A percentile compares a stretch with the other conserved stretches of the same genome.
phyloP scores from a whole-genome alignment of 2,329 filamentous ascomycete species.

The Neurospora sp. region DNA sequence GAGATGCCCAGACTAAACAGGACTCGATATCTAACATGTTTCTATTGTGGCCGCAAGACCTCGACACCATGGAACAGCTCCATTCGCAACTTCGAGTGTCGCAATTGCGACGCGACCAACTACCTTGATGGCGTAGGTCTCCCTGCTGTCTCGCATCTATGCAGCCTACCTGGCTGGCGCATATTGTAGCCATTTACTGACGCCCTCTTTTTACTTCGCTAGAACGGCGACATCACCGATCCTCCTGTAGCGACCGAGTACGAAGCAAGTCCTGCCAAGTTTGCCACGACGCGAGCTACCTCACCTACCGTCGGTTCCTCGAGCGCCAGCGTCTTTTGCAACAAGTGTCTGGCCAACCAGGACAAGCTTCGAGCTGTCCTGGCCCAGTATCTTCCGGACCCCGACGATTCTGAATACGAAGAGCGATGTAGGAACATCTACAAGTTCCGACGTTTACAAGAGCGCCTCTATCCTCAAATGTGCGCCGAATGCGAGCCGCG shows the following conservation, averaged over 20 bases:
- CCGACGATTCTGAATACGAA: slow-evolving; percentile 56
- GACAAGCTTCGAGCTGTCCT: slow-evolving; percentile 66
- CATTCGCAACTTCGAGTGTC: slow-evolving; percentile 61
- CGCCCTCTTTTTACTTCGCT: slow-evolving; percentile 1
- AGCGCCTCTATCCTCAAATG: slow-evolving; percentile 79
- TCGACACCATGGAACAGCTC: slow-evolving; percentile 46
- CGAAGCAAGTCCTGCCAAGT: slow-evolving; percentile 34
- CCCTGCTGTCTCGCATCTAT: background rate
- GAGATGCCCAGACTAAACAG: slow-evolving; percentile 34
- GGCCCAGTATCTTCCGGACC: slow-evolving; percentile 66
- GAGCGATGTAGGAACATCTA: slow-evolving; percentile 60
- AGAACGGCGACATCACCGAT: slow-evolving; percentile 86
- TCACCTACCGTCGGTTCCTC: slow-evolving; percentile 24
- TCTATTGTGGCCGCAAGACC: slow-evolving; percentile 72
- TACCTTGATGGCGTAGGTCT: slow-evolving; percentile 72
- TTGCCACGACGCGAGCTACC: slow-evolving; percentile 33
- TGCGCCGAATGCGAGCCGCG: slow-evolving; percentile 71
- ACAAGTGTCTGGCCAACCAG: slow-evolving; percentile 81
- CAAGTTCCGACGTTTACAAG: slow-evolving; percentile 61
- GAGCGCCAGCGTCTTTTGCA: slow-evolving; percentile 49
- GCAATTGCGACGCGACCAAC: slow-evolving; percentile 76
- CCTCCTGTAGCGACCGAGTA: slow-evolving; percentile 56
- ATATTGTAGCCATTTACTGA: background rate
- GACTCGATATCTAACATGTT: slow-evolving; percentile 53
- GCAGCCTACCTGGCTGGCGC: background rate